Conservation (phyloP, 768 basidiomycete genomes). For the Russula abietina region DNA sequence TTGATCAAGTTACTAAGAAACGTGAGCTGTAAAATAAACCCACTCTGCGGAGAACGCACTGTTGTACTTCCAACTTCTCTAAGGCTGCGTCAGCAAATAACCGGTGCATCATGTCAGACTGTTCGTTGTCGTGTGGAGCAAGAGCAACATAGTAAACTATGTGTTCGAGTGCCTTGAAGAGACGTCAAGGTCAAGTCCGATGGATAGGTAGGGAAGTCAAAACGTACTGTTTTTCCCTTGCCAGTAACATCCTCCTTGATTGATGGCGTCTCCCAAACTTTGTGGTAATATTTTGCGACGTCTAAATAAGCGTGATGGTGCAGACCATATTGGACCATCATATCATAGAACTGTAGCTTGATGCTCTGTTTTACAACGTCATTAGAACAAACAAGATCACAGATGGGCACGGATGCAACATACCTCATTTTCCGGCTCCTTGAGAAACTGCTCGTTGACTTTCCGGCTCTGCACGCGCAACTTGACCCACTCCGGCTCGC, state of each 20-base stretch:
- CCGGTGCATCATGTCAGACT: conserved; percentile 93
- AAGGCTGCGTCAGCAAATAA: conserved; percentile 74
- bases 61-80: conserved; percentile 74
- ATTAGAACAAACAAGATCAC: background rate
- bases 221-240: conserved; percentile 61
- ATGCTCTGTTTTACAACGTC: conserved; percentile 56
- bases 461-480: conserved; percentile 88
- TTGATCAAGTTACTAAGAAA: conserved; percentile 80
- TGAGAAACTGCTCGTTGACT: conserved; percentile 89
- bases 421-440: conserved; percentile 84
- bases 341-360: conserved; percentile 91
- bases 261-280: conserved; percentile 95
- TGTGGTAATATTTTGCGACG: conserved; percentile 91
- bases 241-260: conserved; percentile 76
- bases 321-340: conserved; percentile 94
- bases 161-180: conserved; percentile 76
- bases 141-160: conserved; percentile 93
- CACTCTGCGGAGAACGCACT: conserved; percentile 41
- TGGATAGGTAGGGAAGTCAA: background rate
- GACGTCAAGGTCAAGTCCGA: conserved; percentile 6
- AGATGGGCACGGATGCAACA: conserved; percentile 18
- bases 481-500: conserved; percentile 90
- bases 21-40: conserved; percentile 22
- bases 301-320: conserved; percentile 83
- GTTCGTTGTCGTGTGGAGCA: conserved; percentile 93